Evolutionary conservation across 2,329 filamentous ascomycete genomes (phyloP).

Genomic region (Fusarium sp.): DNA sequence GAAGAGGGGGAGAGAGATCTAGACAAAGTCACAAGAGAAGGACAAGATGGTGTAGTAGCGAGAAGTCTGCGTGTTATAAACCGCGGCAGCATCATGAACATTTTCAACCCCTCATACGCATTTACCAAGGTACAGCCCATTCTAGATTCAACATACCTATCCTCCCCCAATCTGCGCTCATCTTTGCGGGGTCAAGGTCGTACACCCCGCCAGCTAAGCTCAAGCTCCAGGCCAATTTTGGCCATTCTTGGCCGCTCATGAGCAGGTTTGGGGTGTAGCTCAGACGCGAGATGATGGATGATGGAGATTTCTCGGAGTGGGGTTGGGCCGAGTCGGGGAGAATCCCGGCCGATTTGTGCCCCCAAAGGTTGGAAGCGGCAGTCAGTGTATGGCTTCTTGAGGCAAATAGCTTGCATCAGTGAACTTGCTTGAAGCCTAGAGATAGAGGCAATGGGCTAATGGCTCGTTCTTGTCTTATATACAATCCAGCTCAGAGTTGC

Average conservation of each 20-base stretch:
- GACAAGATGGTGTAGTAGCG: slow-evolving; percentile 2
- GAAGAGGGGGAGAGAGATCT: slow-evolving; percentile 6
- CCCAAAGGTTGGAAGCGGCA: slow-evolving; percentile 21
- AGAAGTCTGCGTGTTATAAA: slow-evolving; percentile 33
- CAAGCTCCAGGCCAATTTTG: slow-evolving; percentile 4
- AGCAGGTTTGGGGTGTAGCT: slow-evolving; percentile 33
- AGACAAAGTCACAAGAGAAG: slow-evolving; percentile 18
- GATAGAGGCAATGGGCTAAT: neutral
- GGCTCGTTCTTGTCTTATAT: neutral
- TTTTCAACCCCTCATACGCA: slow-evolving; percentile 6
- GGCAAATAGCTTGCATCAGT: neutral
- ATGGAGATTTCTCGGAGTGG: slow-evolving; percentile 41
- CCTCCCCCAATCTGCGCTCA: slow-evolving; percentile 30
- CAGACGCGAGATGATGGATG: slow-evolving; percentile 12
- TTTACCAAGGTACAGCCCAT: slow-evolving; percentile 1
- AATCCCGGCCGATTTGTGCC: slow-evolving; percentile 35
- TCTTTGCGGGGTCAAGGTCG: slow-evolving; percentile 39
- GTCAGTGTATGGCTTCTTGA: neutral
- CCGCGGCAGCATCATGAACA: slow-evolving; percentile 35
- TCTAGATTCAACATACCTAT: neutral
- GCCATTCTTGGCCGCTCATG: slow-evolving; percentile 2
- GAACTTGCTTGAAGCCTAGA: no score
- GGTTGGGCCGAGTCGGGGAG: slow-evolving; percentile 43
- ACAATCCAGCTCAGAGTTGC: neutral
- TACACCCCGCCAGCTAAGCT: slow-evolving; percentile 28